Evolutionary conservation across 225 moss, liverwort and hornwort genomes (phyloP).

Genomic region (Neckera pumila): DNA sequence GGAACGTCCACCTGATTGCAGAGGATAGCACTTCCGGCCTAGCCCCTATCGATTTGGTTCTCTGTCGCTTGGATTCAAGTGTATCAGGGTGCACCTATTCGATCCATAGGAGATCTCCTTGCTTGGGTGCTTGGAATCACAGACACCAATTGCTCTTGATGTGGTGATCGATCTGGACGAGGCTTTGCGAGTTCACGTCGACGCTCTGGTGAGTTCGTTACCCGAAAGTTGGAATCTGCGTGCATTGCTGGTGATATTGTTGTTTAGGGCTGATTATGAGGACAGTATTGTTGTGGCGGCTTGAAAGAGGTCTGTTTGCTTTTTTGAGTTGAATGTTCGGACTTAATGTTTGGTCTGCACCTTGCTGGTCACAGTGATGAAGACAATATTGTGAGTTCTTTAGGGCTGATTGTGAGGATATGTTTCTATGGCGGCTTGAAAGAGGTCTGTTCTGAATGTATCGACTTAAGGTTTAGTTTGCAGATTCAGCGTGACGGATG

Average conservation of each 20-base stretch:
- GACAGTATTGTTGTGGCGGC: not conserved
- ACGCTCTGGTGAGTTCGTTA: not conserved
- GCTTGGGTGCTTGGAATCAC: not conserved
- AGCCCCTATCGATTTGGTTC: not conserved
- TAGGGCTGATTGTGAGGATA: not conserved
- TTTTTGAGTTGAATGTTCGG: not conserved
- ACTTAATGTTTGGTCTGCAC: not conserved
- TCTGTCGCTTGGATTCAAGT: not conserved
- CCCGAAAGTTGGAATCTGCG: not conserved
- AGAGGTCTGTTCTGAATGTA: not conserved
- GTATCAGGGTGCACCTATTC: not conserved
- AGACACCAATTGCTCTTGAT: not conserved
- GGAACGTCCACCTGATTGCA: not conserved
- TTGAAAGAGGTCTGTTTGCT: not conserved
- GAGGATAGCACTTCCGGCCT: not conserved
- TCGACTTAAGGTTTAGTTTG: not conserved
- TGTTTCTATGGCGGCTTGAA: not conserved
- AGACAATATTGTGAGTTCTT: not conserved
- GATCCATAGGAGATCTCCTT: not conserved
- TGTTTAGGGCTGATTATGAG: not conserved
- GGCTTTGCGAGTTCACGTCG: not conserved
- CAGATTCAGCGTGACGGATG: not conserved
- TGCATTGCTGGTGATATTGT: not conserved
- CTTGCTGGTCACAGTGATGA: not conserved
- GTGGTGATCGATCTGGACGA: not conserved